Evolutionary conservation across 1,284 basidiomycete species (phyloP), one percentile per base, ranked within the genome.

Genomic region (Dichomitus squalens): DNA sequence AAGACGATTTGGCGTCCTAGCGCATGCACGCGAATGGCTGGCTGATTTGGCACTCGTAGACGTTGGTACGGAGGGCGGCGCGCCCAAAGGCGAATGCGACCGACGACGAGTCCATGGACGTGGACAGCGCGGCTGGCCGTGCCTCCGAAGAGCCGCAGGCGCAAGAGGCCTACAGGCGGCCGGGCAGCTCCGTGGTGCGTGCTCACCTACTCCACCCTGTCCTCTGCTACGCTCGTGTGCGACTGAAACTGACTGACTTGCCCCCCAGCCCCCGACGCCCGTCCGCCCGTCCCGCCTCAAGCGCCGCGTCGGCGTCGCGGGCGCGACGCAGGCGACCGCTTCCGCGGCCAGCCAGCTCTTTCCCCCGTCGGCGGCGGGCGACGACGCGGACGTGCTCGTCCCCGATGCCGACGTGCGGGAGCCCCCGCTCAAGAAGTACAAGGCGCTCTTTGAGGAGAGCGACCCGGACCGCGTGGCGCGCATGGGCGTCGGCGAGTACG

Each of bases 381-480:
- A 25, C 41, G 41, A 44, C 7, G 41, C 16, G 25, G 62, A 67
- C 44, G 46, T 63, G 8, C 67, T 70, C 59, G 64, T 57, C 23
- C 64, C 53, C 3, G 70, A 73, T 47, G 78, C 51, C 1, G 44
- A 47, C 29, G 18, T 47, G 44, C 72, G 73, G 54, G 81, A 87
- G 62, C 84, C 86, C 0, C 80, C 84, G 2, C 70, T 84, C 21
- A 89, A 90, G 67, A 87, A 83, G 66, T 89, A 85, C 72, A 87
- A 84, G 65, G 82, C 82, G 0, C 75, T 91, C 3, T 91, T 88
- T 59, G 88, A 91, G 12, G 81, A 81, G 23, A 88, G 77, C 51
- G 77, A 87, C 65, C 86, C 84, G 12, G 78, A 79, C 55, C 76
- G 72, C 27, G 53, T 71, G 7, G 58, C 66, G 16, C 52, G 63